Evolutionary conservation across 441 rosid genomes (phyloP), one percentile per base, ranked within the genome.

Genomic region (Biscutella laevigata): DNA sequence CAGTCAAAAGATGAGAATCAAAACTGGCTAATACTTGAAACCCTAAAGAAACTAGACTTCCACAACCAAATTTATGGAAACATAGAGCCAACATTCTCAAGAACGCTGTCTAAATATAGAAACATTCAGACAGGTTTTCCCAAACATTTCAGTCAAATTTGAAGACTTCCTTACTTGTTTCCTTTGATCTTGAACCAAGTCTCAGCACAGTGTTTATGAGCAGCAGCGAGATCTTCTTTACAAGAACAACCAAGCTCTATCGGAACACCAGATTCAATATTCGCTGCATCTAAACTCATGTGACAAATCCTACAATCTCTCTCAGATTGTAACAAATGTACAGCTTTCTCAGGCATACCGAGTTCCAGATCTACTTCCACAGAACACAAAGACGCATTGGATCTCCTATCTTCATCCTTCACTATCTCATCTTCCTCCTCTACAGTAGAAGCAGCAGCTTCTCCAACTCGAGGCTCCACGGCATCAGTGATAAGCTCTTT

Each of bases 251-350:
- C 80, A 12, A 75, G 55, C 66, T 75, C 80, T 10, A 75, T 69
- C 4, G 67, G 60, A 30, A 53, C 59, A 34, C 71, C 76, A 57
- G 75, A 60, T 57, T 75, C 80, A 8, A 62, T 64, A 66, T 63
- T 67, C 24, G 63, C 11, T 10, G 57, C 59, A 59, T 72, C 80
- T 11, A 72, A 69, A 21, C 62, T 72, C 80, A 75, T 63, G 26
- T 75, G 77, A 45, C 80, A 75, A 62, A 75, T 75, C 80, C 80
- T 69, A 41, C 80, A 75, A 43, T 75, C 77, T n/a, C 53, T 75
- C 15, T 75, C 77, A 27, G 50, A 41, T 27, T 39, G 51, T 0
- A 54, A 65, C 67, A 57, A 53, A 45, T 69, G 66, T 38, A 49
- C 7, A 4, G 26, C 33, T 21, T 48, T 54, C 30, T 56, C 63